Evolutionary conservation across 257 asterid genomes (phyloP), one percentile per base, ranked within the genome.

Genomic region (Solanum neorickii): DNA sequence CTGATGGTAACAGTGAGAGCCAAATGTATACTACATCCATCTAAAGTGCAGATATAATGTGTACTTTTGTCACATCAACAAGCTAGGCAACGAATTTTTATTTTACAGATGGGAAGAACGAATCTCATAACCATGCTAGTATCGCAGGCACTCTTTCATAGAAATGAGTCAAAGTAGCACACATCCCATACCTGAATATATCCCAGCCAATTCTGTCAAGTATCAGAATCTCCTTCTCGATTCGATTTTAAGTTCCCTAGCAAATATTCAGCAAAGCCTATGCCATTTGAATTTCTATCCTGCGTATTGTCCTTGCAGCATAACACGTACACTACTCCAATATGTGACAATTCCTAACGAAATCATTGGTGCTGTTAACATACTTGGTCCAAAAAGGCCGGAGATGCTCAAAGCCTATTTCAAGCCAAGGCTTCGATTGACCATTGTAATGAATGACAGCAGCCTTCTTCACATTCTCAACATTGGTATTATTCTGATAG

Each of bases 371-470:
- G 96, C 93, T 93, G 94, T 97, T 95, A 44, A 97, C 94, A 78
- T 94, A 93, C 91, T 95, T 95, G 85, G 99, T 94, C 99, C 99
- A 97, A 92, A 94, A 97, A 44, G 99, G 98, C 21, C 99, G 94
- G 75, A 97, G 99, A 92, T 97, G 99, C 92, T 95, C 98, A 87
- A 97, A 97, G 62, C 99, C 99, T 85, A 97, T 97, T 89, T 97
- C 98, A 87, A 97, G 88, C 99, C 99, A 97, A 49, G 99, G 98
- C 92, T 97, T 97, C 18, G 98, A 91, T 88, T 97, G 99, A 82
- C 99, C 99, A 69, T 97, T 97, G 93, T 95, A 97, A 92, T 97
- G 99, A 90, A 97, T 97, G 56, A 95, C 99, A 3, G 99, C 98
- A 74, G 99, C 98, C 89, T 93, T 94, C 84, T 93, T 93, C 90